Evolutionary conservation across 441 rosid genomes (phyloP).

Genomic region (Syzygium syzygioides): DNA sequence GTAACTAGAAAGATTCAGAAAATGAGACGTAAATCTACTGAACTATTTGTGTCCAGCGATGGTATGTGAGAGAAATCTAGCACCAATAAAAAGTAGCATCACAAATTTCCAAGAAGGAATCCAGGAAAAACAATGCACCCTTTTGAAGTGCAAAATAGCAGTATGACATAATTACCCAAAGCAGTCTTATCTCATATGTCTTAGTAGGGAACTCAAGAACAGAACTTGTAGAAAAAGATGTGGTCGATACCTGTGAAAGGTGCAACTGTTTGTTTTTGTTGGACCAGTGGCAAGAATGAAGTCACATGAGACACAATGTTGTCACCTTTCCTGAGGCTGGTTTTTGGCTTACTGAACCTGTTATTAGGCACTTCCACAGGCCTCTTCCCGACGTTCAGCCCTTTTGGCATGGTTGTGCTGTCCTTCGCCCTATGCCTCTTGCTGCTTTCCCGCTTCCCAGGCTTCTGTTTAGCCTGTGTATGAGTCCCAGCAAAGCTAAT

Average conservation of each 20-base stretch:
- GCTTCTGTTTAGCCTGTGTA: constrained; percentile 34
- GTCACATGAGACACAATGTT: constrained; percentile 75
- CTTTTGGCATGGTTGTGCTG: constrained; percentile 22
- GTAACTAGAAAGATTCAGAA: background rate
- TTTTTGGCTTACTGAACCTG: constrained; percentile 53
- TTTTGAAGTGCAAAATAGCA: background rate
- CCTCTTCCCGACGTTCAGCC: constrained; percentile 27
- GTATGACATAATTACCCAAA: background rate
- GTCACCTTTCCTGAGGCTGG: constrained; percentile 37
- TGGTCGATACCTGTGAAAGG: constrained; percentile 45
- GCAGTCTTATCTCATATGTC: background rate
- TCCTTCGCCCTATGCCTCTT: constrained; percentile 47
- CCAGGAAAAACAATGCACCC: background rate
- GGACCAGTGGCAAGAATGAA: constrained; percentile 85
- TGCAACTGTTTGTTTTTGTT: constrained; percentile 65
- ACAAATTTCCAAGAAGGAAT: background rate
- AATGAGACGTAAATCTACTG: background rate
- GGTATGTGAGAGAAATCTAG: background rate
- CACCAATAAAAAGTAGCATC: background rate
- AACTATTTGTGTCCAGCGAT: background rate
- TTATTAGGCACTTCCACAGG: constrained; percentile 32
- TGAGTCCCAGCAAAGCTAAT: constrained; percentile 40
- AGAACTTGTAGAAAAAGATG: background rate
- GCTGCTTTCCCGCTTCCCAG: constrained; percentile 29
- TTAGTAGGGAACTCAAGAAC: background rate